Evolutionary conservation across 768 basidiomycete species (phyloP).

Genomic region (Cystofilobasidium ferigula): DNA sequence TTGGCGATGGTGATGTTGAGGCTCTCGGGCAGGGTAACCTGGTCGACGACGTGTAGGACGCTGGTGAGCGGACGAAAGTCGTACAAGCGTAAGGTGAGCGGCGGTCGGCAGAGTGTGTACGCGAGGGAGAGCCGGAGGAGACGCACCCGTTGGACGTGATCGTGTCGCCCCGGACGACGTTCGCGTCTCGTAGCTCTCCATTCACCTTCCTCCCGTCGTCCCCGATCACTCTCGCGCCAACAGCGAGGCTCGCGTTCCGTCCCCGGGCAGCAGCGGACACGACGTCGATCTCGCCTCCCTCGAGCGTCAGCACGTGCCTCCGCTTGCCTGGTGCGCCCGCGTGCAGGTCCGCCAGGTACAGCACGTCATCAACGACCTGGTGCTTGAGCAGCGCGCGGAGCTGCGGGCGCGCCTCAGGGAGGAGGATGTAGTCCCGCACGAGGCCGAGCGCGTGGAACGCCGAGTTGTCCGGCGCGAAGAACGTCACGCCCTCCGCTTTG

Average conservation of each 20-base stretch:
- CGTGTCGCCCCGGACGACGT: constrained; percentile 42
- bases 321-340: constrained; percentile 8
- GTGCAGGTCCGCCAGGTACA: constrained; percentile 51
- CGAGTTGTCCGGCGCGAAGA: constrained; percentile 77
- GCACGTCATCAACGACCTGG: constrained; percentile 63
- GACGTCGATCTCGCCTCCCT: constrained; percentile 70
- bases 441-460: constrained; percentile 84
- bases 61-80: not conserved
- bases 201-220: constrained; percentile 32
- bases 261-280: constrained; percentile 47
- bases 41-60: constrained; percentile 74
- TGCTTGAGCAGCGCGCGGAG: constrained; percentile 76
- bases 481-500: constrained; percentile 56
- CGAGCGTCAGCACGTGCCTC: constrained; percentile 55
- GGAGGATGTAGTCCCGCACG: constrained; percentile 69
- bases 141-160: constrained; percentile 52
- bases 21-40: constrained; percentile 59
- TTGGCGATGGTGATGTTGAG: constrained; percentile 81
- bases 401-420: constrained; percentile 61
- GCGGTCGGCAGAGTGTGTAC: not conserved
- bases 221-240: not conserved
- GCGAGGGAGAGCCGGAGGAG: not conserved
- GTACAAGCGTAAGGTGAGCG: not conserved
- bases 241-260: constrained; percentile 46
- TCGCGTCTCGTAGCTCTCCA: constrained; percentile 37